Base-by-base conservation (phyloP, 352 stramenopile species). In the Blastocystis sp. region DNA sequence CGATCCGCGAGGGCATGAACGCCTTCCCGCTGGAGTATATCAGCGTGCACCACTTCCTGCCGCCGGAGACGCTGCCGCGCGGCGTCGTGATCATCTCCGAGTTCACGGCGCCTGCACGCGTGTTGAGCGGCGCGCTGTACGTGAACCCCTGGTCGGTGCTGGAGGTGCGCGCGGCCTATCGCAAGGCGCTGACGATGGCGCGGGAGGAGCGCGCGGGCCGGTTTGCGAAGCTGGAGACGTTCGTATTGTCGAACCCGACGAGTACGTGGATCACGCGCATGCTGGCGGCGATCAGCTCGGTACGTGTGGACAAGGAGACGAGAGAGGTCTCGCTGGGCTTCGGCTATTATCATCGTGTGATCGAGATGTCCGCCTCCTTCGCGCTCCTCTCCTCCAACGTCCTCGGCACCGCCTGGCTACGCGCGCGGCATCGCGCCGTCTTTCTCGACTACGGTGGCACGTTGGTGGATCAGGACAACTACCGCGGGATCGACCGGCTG, bases 391-490 rank as follows among this genome's bases (percentile, higher is more conserved):
- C 98, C 64, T 92, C 91, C 0, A 92, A 94, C 27, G 89, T 91
- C 0, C 92, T 98, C 7, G 91, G 91, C 3, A 92, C 93, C 65
- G 91, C 93, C 21, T 98, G 97, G 88, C 90, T 89, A 38, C 88
- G 89, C 51, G 92, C 89, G 48, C 29, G 32, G 21, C 29, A 91
- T 32, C 91, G 94, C 18, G 91, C 98, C 4, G 94, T 99, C 61
- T 90, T 99, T 48, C 92, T 99, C 56, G 96, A 99, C 88, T 99
- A 98, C 71, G 96, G 96, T 67, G 97, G 97, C 88, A 99, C 96
- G 7, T 91, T 98, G 51, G 92, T 96, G 14, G 90, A 92, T 46
- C 94, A 97, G 84, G 93, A 96, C 46, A 85, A 29, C 32, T 85
- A 85, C 51, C 29, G 42, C 16, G 75, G 75, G 4, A 75, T 48